phyloP scores from a whole-genome alignment of 164 flowering plant species.

The Houttuynia cordata region DNA sequence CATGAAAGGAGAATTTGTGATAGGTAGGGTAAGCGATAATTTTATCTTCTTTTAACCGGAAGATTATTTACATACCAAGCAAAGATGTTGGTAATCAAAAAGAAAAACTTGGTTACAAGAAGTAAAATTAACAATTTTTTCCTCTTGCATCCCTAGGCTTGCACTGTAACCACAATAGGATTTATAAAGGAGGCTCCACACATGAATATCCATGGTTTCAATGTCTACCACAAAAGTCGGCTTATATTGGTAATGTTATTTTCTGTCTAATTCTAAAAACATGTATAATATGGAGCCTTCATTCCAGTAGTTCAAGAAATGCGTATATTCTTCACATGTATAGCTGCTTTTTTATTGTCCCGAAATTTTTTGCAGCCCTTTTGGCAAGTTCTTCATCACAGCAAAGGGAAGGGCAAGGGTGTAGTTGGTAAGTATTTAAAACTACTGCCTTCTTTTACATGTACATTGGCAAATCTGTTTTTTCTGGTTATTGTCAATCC shows the following conservation, averaged over 20 bases:
- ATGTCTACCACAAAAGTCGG: constrained; percentile 88
- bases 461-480: no score
- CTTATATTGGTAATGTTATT: constrained; percentile 55
- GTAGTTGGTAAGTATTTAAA: constrained; percentile 54
- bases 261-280: background rate
- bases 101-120: background rate
- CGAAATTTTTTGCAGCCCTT: constrained; percentile 51
- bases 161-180: constrained; percentile 67
- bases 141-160: constrained; percentile 38
- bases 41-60: background rate
- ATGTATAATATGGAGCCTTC: background rate
- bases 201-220: constrained; percentile 71
- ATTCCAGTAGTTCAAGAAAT: background rate
- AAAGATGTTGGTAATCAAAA: background rate
- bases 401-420: constrained; percentile 56
- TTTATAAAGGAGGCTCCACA: constrained; percentile 86
- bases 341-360: background rate
- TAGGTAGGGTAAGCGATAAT: background rate
- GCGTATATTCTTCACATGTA: background rate
- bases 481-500: no score
- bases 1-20: background rate
- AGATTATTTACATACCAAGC: background rate
- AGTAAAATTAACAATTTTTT: background rate
- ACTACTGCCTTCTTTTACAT: background rate
- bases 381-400: constrained; percentile 57